Base-by-base conservation (phyloP, 1,139 yeast genomes). In the Lodderomyces metapsilosis region DNA sequence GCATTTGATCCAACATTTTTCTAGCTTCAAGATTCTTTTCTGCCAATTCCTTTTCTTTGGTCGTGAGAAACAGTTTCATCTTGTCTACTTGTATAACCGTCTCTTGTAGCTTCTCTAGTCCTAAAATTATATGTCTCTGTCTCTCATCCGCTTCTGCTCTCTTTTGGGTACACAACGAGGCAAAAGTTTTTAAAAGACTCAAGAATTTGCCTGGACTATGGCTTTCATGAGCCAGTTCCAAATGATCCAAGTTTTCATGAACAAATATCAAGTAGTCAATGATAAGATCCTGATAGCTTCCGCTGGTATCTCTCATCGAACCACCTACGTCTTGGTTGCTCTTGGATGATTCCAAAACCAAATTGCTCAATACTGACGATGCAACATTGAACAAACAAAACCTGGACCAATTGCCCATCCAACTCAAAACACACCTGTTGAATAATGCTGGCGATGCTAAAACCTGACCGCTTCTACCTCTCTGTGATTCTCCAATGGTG, bases 381-480 rank as follows among this genome's bases (percentile, higher is more conserved):
- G 80, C 80, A 32, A 88, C 78, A 41, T 78, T 79, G 13, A 52
- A 51, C 40, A 84, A 59, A 0, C 89, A 66, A 0, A 52, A 48
- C 7, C 56, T 52, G 0, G 83, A 70, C 97, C 97, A 91, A 43
- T 81, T 80, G 3, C 96, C 96, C 84, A 88, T 82, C 91, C 95
- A 88, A 55, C 84, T 81, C 33, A 91, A 63, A 3, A 88, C 95
- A 66, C 98, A 92, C 54, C 98, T 71, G 56, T 92, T 92, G 62
- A 88, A 84, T 31, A 92, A 65, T 0, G 98, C 98, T 0, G 98
- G 96, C 0, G 98, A 91, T 0, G 91, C 73, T 5, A 84, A 72
- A 3, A 82, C 74, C 13, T 64, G 61, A 2, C 66, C 58, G 24
- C 52, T 61, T 1, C 64, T 54, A 1, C 62, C 62, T 22, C 62